Base-by-base conservation (phyloP, 768 basidiomycete genomes). In the Cystofilobasidium bisporidii region DNA sequence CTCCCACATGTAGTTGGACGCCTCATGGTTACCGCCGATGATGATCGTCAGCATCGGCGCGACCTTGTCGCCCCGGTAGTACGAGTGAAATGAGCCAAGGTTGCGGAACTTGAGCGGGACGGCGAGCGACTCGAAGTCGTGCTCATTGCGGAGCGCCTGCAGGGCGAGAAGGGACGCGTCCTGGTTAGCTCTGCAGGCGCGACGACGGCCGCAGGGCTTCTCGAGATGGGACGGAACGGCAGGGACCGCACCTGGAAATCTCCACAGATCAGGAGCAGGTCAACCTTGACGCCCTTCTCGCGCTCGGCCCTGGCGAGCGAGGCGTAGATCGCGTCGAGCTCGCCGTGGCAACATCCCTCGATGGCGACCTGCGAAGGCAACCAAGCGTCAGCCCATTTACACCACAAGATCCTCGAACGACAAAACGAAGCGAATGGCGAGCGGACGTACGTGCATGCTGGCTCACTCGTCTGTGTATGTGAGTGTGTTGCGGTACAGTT, bases 1-100 rank as follows among this genome's bases (percentile, higher is more conserved):
- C 76, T 99, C 96, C 87, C 90, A 93, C 79, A 98, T 81, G 74
- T 97, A 96, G 72, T 92, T 96, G 26, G 89, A 92, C 1, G 91
- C 91, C 78, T 98, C 96, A 76, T 98, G 96, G 75, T 98, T 98
- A 12, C 96, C 96, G 20, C 96, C 96, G 73, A 98, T 96, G 59
- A 98, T 85, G 17, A 99, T 80, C 0, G 96, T 99, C 75, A 94
- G 77, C 5, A 94, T 76, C 0, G 93, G 91, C 2, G 94, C 92
- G n/a, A 71, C 78, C 73, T 81, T 85, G 74, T 87, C 81, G 0
- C 91, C 90, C 0, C 84, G 86, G 74, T 99, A 97, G 76, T 98
- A 99, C 72, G 79, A 72, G 79, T 89, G 81, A 74, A 98, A 99
- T 53, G 85, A 86, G 36, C 89, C 88, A 61, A 98, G 80, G 30